Evolutionary conservation across 2,329 filamentous ascomycete species (phyloP).

Genomic region (Sordariomycetes sp.): DNA sequence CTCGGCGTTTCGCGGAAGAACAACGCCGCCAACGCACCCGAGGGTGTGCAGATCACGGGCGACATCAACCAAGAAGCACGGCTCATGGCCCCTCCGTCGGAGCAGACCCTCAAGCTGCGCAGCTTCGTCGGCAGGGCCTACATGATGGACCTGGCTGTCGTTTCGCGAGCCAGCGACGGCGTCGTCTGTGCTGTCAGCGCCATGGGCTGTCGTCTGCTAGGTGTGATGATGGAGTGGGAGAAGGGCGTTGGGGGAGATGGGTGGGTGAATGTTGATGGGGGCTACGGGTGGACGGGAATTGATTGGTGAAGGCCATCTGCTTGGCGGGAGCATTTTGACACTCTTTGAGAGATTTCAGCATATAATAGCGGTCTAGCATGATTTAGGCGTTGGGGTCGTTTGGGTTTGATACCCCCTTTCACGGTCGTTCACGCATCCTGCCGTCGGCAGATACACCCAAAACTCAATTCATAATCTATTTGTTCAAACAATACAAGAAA

Average conservation of each 20-base stretch:
- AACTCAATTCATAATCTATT: too few species aligned
- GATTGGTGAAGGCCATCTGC: slow-evolving; percentile 16
- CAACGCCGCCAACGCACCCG: slow-evolving; percentile 24
- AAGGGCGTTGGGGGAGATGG: slow-evolving; percentile 46
- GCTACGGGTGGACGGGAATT: slow-evolving; percentile 50
- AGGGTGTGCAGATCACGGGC: slow-evolving; percentile 11
- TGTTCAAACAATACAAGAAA: too few species aligned
- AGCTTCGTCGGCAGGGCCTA: slow-evolving; percentile 74
- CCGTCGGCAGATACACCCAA: too few species aligned
- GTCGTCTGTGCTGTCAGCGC: slow-evolving; percentile 72
- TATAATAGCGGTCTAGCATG: neutral
- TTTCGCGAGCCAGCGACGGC: slow-evolving; percentile 57
- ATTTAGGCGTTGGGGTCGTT: too few species aligned
- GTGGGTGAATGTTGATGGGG: slow-evolving; percentile 77
- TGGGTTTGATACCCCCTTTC: too few species aligned
- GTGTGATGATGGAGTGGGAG: slow-evolving; percentile 84
- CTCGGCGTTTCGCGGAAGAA: slow-evolving; percentile 45
- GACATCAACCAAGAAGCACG: slow-evolving; percentile 14
- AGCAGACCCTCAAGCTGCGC: slow-evolving; percentile 55
- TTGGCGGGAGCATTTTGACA: too few species aligned
- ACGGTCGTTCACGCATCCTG: too few species aligned
- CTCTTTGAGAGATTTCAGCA: slow-evolving; percentile 5
- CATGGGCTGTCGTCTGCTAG: slow-evolving; percentile 63
- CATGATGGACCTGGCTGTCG: slow-evolving; percentile 68
- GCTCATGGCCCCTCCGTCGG: slow-evolving; percentile 24